A percentile compares a stretch with the other conserved stretches of the same genome.
These are phyloP conservation scores for Termitomyces sp. DNA, from an alignment of 768 basidiomycete genomes.

Conservation along the genomic window DNA sequence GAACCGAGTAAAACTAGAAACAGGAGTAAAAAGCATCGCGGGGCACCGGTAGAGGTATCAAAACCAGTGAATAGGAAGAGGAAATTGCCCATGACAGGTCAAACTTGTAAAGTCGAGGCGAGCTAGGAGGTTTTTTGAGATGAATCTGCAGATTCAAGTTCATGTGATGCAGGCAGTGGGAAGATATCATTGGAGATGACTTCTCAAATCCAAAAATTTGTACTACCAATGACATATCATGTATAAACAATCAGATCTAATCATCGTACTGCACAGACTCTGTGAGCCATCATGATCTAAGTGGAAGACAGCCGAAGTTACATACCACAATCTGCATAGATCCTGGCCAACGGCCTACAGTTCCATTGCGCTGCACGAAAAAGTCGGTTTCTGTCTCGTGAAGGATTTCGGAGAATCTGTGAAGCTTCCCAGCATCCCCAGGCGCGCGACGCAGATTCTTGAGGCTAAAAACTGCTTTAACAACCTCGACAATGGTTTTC, in stretches of 20 bases:
- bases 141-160: not conserved
- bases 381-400: conserved; percentile 34
- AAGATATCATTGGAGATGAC: conserved; percentile 21
- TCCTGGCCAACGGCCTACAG: conserved; percentile 35
- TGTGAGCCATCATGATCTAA: not conserved
- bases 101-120: not conserved
- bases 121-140: not conserved
- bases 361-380: conserved; percentile 32
- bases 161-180: not conserved
- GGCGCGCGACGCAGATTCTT: conserved; percentile 45
- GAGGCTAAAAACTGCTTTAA: conserved; percentile 39
- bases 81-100: not conserved
- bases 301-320: not conserved
- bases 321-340: conserved; percentile 34
- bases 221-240: not conserved
- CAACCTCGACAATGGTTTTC: conserved; percentile 35
- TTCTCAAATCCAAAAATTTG: not conserved
- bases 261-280: not conserved
- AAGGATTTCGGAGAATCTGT: conserved; percentile 26
- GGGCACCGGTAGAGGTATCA: not conserved
- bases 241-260: not conserved
- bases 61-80: not conserved
- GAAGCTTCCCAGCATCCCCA: conserved; percentile 39
- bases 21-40: not conserved
- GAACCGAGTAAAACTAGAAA: not conserved